A percentile compares a stretch with the other conserved stretches of the same genome.
These are phyloP conservation scores for Ceratobasidium sp. DNA, from an alignment of 1,284 basidiomycete genomes.

Conservation along the genomic window DNA sequence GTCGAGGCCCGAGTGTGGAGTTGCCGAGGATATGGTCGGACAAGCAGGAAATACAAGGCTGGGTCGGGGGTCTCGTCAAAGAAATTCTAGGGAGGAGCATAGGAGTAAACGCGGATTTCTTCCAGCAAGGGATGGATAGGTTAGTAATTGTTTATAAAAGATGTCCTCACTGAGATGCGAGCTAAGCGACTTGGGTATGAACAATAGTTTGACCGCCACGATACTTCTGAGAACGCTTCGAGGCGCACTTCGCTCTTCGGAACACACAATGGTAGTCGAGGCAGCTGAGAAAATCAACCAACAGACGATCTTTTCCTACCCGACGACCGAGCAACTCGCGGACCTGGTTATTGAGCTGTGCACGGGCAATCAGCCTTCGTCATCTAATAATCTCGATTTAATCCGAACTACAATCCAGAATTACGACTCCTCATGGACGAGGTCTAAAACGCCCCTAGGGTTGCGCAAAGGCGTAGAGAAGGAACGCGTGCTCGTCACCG, in stretches of 20 bases:
- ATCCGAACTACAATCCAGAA: constrained; percentile 3
- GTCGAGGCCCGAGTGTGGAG: not conserved
- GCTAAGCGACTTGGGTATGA: not conserved
- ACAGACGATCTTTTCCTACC: constrained; percentile 8
- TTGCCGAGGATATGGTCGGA: not conserved
- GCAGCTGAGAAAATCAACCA: not conserved
- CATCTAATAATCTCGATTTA: not conserved
- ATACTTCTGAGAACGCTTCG: constrained; percentile 11
- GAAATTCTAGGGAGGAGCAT: not conserved
- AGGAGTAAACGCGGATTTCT: not conserved
- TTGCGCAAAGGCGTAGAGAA: not conserved
- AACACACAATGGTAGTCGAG: not conserved
- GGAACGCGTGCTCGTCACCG: constrained; percentile 54
- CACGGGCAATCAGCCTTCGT: not conserved
- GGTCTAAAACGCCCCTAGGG: not conserved
- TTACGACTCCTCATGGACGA: not conserved
- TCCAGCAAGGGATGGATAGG: constrained; percentile 42
- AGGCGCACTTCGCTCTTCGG: not conserved
- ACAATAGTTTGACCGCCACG: constrained; percentile 10
- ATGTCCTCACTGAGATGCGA: not conserved
- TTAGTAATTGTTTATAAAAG: not conserved
- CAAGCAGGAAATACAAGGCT: not conserved
- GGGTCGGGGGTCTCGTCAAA: not conserved
- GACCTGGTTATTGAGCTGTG: not conserved
- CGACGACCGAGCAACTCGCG: constrained; percentile 6